A percentile compares a stretch with the other conserved stretches of the same genome.
These are phyloP conservation scores for Helichrysum umbraculigerum DNA, from an alignment of 129 eudicot species.

Conservation along the genomic window DNA sequence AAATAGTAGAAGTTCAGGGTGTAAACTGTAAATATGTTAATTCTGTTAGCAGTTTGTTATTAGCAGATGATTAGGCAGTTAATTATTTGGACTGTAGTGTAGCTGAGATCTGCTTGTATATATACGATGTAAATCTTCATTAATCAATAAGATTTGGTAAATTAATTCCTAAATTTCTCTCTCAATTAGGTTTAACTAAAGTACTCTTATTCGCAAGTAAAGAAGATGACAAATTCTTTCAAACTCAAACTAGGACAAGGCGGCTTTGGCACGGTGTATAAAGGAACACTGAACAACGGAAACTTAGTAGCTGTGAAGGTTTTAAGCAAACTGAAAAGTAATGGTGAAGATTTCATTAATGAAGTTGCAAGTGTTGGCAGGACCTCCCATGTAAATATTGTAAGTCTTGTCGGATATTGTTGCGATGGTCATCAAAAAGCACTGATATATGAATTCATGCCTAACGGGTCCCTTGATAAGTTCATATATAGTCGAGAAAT, in stretches of 20 bases:
- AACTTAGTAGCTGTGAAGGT: background rate
- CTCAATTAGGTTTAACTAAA: no score
- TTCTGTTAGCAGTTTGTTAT: no score
- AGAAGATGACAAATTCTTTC: background rate
- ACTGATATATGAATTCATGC: background rate
- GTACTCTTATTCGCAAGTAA: background rate
- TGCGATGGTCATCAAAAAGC: background rate
- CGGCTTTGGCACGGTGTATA: background rate
- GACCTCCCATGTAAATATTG: background rate
- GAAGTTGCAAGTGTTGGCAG: background rate
- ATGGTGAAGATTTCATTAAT: background rate
- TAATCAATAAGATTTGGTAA: no score
- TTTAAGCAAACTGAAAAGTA: background rate
- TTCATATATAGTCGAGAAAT: background rate
- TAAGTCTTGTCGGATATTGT: background rate
- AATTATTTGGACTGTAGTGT: no score
- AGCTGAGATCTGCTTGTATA: no score
- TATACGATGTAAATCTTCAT: no score
- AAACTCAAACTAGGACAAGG: conserved; percentile 7
- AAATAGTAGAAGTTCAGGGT: no score
- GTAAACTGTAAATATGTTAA: no score
- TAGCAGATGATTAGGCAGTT: no score
- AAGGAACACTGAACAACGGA: background rate
- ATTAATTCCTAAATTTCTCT: no score
- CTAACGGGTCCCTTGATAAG: conserved; percentile 2